Evolutionary conservation across 2,329 filamentous ascomycete genomes (phyloP), one percentile per base, ranked within the genome.

Genomic region (Aspergillus carbonarius): DNA sequence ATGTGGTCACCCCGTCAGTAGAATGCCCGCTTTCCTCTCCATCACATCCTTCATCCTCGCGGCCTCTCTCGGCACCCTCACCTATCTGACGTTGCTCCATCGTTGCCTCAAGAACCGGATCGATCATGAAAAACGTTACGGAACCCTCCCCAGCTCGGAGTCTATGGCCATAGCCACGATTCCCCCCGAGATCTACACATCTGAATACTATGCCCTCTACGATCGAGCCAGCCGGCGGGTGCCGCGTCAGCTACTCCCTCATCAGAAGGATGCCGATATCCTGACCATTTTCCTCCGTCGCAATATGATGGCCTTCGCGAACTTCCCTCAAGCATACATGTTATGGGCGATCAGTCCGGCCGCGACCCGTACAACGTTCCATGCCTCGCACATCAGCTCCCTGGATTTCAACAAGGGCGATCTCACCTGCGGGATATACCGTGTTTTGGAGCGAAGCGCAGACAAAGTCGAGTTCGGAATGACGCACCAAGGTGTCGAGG

Each of bases 271-370:
- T 0, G 39, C 60, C 0, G 63, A 68, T 1, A 59, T 74, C 5
- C 67, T 75, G 46, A 69, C 62, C 15, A 56, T 62, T 1, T 67
- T 75, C 7, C 54, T 74, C 12, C 70, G 72, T 5, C 70, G 70
- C 39, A 76, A 74, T 37, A 74, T 76, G 70, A 60, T 50, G 3
- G 60, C 59, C 0, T 76, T 76, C 40, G 57, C 70, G n/a, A 66
- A 61, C 13, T 68, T 73, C 35, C 74, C 74, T 8, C 71, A 74
- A 44, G 70, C 71, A 1, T 67, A 66, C 35, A 59, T 71, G 10
- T 49, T 74, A 2, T 60, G 65, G 6, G 35, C 72, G n/a, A 55
- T 62, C 5, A 65, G 63, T 23, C 40, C 65, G 10, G 47, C 55
- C 3, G 34, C 58, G 12, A 59, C 63, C 4, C 59, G 64, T 18